A percentile compares a stretch with the other conserved stretches of the same genome.
Conservation (phyloP, 2,329 filamentous ascomycete species). For the Calonectria pseudoturangicola region DNA sequence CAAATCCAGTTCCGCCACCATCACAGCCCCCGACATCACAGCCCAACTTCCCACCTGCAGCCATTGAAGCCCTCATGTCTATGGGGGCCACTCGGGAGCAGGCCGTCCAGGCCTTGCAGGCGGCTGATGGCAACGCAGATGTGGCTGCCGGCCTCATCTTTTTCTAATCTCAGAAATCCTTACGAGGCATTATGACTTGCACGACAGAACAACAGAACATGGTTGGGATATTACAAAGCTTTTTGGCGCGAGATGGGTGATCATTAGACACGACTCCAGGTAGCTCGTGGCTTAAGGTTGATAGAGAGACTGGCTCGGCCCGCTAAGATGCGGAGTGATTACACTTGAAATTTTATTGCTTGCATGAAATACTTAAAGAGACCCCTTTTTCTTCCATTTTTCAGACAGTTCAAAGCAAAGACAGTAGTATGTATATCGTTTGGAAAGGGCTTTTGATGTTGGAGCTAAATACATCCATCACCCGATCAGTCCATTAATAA, state of each 20-base stretch:
- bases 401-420: constrained; percentile 41
- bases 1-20: constrained; percentile 53
- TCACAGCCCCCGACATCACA: constrained; percentile 53
- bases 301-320: constrained; percentile 49
- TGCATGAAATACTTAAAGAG: constrained; percentile 41
- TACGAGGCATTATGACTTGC: constrained; percentile 38
- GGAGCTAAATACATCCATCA: constrained; percentile 42
- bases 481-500: not conserved
- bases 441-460: constrained; percentile 45
- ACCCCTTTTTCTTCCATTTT: constrained; percentile 20
- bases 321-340: constrained; percentile 37
- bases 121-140: constrained; percentile 90
- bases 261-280: constrained; percentile 50
- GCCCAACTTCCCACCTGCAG: constrained; percentile 72
- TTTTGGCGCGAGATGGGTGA: constrained; percentile 44
- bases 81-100: constrained; percentile 86
- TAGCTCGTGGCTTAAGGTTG: constrained; percentile 39
- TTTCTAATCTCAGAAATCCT: constrained; percentile 50
- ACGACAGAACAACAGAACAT: constrained; percentile 38
- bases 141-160: constrained; percentile 89
- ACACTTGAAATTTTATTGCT: constrained; percentile 37
- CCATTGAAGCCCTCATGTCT: constrained; percentile 84
- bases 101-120: constrained; percentile 87
- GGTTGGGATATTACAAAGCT: constrained; percentile 29
- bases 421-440: constrained; percentile 43